Conservation (phyloP, 2,329 filamentous ascomycete genomes). For the Alternaria solani region DNA sequence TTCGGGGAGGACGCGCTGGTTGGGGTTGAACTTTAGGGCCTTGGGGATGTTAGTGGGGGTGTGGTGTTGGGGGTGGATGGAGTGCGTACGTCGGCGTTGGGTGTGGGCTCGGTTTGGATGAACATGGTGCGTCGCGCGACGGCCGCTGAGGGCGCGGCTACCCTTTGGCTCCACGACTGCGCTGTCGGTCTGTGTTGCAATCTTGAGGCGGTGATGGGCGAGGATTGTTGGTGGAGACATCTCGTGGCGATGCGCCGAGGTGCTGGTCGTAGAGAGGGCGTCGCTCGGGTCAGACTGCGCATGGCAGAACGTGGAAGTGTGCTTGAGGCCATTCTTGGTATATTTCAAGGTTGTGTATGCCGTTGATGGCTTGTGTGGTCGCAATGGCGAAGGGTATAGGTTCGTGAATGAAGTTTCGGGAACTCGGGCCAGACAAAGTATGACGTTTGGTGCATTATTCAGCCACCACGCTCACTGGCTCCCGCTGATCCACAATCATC, state of each 20-base stretch:
- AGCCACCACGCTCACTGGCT: slow-evolving; percentile 11
- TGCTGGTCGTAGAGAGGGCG: slow-evolving; percentile 31
- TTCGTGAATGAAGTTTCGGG: slow-evolving; percentile 16
- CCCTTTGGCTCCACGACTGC: slow-evolving; percentile 34
- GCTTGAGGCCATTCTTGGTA: slow-evolving; percentile 36
- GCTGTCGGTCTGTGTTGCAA: slow-evolving; percentile 41
- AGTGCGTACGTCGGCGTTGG: slow-evolving; percentile 79
- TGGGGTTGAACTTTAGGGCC: slow-evolving; percentile 93
- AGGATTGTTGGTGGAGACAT: slow-evolving; percentile 47
- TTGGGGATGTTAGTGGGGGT: slow-evolving; percentile 28
- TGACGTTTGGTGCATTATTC: slow-evolving; percentile 32
- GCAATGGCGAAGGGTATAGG: slow-evolving; percentile 24
- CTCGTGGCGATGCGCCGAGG: slow-evolving; percentile 41
- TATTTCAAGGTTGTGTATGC: not conserved
- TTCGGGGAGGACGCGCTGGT: slow-evolving; percentile 82
- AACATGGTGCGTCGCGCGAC: slow-evolving; percentile 76
- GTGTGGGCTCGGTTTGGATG: slow-evolving; percentile 95
- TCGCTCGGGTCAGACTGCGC: slow-evolving; percentile 38
- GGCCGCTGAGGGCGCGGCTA: slow-evolving; percentile 18
- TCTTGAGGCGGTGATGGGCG: slow-evolving; percentile 44
- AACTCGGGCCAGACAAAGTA: slow-evolving; percentile 22
- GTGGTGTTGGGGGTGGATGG: not conserved
- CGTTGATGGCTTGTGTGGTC: slow-evolving; percentile 2
- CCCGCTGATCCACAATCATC: not conserved
- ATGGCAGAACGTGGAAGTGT: slow-evolving; percentile 39